A percentile compares a stretch with the other conserved stretches of the same genome.
phyloP scores from a whole-genome alignment of 2,329 filamentous ascomycete genomes.

The Claviceps spartinae region DNA sequence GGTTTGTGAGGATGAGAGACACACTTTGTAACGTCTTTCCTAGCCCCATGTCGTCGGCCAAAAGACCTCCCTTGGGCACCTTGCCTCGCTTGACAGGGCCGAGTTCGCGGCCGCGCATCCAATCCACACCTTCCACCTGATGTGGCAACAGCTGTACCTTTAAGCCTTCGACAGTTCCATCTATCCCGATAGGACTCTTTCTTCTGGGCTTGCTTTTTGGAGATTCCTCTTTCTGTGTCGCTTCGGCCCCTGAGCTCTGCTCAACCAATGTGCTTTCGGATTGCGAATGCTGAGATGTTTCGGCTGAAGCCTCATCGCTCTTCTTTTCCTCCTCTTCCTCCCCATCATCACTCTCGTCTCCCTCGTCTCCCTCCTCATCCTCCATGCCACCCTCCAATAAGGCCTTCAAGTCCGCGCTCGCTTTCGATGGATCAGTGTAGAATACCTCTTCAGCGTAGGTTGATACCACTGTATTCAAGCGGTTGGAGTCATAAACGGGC shows the following conservation, averaged over 20 bases:
- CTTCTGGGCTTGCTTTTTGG: slow-evolving; percentile 10
- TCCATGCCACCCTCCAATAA: slow-evolving; percentile 72
- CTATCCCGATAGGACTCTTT: slow-evolving; percentile 21
- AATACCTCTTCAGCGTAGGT: slow-evolving; percentile 31
- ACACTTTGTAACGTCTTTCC: slow-evolving; percentile 95
- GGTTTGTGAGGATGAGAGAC: slow-evolving; percentile 72
- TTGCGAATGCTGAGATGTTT: background rate
- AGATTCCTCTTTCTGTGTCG: background rate
- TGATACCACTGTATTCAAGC: slow-evolving; percentile 4
- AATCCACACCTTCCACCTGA: slow-evolving; percentile 83
- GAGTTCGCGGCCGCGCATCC: slow-evolving; percentile 90
- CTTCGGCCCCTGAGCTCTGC: slow-evolving; percentile 11
- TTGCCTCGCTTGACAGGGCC: slow-evolving; percentile 69
- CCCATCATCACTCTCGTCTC: background rate
- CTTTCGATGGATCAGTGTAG: slow-evolving; percentile 59
- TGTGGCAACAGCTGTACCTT: slow-evolving; percentile 83
- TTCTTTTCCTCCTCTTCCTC: background rate
- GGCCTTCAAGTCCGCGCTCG: slow-evolving; percentile 65
- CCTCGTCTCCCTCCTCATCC: slow-evolving; percentile 31
- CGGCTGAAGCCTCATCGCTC: background rate
- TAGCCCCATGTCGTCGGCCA: slow-evolving; percentile 94
- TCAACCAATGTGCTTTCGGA: slow-evolving; percentile 2
- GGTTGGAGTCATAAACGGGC: slow-evolving; percentile 34
- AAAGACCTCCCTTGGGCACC: slow-evolving; percentile 81
- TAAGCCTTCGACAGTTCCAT: slow-evolving; percentile 57